Base-by-base conservation (phyloP, 768 basidiomycete species). In the Rhodotorula taiwanensis region DNA sequence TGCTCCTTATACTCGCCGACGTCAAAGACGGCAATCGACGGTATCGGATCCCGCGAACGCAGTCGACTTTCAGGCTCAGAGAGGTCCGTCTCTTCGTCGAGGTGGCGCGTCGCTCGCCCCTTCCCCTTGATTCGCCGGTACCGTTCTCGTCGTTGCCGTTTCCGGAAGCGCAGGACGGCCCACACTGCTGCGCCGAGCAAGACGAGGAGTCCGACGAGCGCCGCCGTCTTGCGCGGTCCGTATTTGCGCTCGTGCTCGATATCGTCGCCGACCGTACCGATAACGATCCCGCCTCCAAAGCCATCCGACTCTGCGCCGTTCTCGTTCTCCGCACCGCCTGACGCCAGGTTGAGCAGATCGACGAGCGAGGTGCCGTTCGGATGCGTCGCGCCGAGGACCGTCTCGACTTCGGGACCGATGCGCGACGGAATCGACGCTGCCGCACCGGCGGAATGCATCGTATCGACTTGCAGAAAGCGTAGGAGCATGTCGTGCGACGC, bases 401-500 rank as follows among this genome's bases (percentile, higher is more conserved):
- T 47, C 71, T 89, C 88, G 20, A 76, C 76, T 33, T 82, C 77
- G 42, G 79, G 79, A 23, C 93, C 95, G 30, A 99, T 79, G 43
- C 82, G 83, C 64, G 87, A 89, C 25, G 89, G 86, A 58, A 93
- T 86, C 54, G 76, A 79, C 7, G 89, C 90, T 0, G 89, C 84
- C 33, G 87, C 84, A 34, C 87, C 90, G 4, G 85, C 79, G 64
- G 97, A 81, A 5, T 83, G 81, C 28, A 86, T 82, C 70, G 94
- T 88, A 78, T 98, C 86, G 65, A 93, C 83, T 52, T 83, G 85
- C 86, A 97, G 92, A 79, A 99, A 99, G 18, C 95, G 89, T 45
- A 95, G 83, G 67, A 99, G 94, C 95, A 98, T 97, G 75, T 99
- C 95, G 75, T 97, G 92, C 11, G 93, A 80, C 27, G 86, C 83